These are phyloP conservation scores for Penicillium fuscoglaucum DNA, from an alignment of 2,329 filamentous ascomycete genomes.

Conservation along the genomic window DNA sequence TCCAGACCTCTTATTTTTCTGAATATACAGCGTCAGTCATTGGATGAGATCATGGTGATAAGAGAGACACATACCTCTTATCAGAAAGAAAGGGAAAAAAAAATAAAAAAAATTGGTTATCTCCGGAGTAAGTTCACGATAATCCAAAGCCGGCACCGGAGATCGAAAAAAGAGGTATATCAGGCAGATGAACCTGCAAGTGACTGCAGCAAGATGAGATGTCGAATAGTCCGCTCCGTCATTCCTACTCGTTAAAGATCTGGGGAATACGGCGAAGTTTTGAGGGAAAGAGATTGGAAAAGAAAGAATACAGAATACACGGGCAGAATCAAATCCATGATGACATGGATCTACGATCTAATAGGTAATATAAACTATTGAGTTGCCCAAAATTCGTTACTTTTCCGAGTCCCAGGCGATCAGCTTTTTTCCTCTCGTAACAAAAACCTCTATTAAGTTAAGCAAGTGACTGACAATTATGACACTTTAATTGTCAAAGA, in stretches of 20 bases:
- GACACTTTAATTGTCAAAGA: slow-evolving; percentile 29
- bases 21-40: slow-evolving; percentile 11
- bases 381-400: not conserved
- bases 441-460: slow-evolving; percentile 12
- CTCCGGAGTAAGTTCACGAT: slow-evolving; percentile 10
- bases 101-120: slow-evolving; percentile 10
- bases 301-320: not conserved
- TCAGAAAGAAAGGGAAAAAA: not conserved
- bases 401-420: slow-evolving; percentile 19
- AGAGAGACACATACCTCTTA: slow-evolving; percentile 19
- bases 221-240: slow-evolving; percentile 32
- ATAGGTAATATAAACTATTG: slow-evolving; percentile 6
- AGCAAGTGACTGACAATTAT: slow-evolving; percentile 18
- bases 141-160: slow-evolving; percentile 6
- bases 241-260: slow-evolving; percentile 22
- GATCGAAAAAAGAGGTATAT: not conserved
- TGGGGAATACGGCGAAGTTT: not conserved
- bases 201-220: slow-evolving; percentile 34
- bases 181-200: slow-evolving; percentile 26
- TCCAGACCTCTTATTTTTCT: not conserved
- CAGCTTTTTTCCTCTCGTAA: slow-evolving; percentile 29
- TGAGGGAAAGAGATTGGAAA: not conserved
- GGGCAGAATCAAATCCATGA: slow-evolving; percentile 4
- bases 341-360: slow-evolving; percentile 22
- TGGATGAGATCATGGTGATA: slow-evolving; percentile 17